Conservation (phyloP, 805 yeast genomes). For the Metschnikowia dekortorum region DNA sequence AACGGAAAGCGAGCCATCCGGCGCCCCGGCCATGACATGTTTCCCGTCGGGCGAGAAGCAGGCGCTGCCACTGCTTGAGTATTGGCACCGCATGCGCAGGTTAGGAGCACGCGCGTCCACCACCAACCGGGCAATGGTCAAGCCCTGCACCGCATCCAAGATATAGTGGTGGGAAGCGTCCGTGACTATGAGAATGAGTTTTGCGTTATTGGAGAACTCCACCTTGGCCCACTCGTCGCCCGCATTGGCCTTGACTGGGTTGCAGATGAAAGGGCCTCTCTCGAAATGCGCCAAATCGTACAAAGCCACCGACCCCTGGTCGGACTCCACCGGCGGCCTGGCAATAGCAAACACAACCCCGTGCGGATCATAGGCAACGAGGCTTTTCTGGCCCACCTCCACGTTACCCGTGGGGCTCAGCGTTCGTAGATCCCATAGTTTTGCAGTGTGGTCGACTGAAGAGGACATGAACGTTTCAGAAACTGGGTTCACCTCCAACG, state of each 20-base stretch:
- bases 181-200: conserved; percentile 54
- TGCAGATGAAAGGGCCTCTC: conserved; percentile 47
- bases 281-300: conserved; percentile 61
- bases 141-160: conserved; percentile 67
- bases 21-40: conserved; percentile 30
- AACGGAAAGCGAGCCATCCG: conserved; percentile 21
- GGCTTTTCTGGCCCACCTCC: conserved; percentile 49
- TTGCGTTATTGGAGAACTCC: conserved; percentile 79
- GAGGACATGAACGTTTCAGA: conserved; percentile 62
- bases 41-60: conserved; percentile 42
- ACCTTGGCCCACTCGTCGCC: conserved; percentile 52
- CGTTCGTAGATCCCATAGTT: conserved; percentile 81
- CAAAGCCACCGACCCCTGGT: conserved; percentile 33
- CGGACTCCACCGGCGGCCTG: conserved; percentile 11
- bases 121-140: conserved; percentile 30
- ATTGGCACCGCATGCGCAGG: conserved; percentile 25
- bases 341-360: conserved; percentile 77
- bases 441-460: conserved; percentile 72
- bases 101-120: conserved; percentile 9
- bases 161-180: conserved; percentile 53
- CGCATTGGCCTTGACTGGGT: conserved; percentile 16
- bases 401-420: conserved; percentile 58
- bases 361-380: conserved; percentile 76
- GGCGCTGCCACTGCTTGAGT: conserved; percentile 29
- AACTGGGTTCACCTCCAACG: conserved; percentile 68